Evolutionary conservation across 352 stramenopile genomes (phyloP).

Genomic region (Phytophthora meadii): DNA sequence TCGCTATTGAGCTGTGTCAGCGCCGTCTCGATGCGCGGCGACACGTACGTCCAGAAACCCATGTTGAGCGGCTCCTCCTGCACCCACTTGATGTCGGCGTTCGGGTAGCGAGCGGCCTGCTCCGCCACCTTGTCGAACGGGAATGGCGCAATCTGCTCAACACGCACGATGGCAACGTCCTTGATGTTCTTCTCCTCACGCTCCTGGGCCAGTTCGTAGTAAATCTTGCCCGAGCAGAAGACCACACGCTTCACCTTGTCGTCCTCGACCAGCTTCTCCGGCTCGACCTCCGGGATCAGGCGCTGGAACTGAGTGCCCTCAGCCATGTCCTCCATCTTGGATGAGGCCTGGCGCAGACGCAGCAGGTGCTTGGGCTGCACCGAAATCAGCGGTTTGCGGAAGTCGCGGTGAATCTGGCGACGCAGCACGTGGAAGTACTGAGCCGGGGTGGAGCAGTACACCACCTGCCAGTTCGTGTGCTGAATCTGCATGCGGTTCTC

Average conservation of each 20-base stretch:
- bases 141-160: slow-evolving; percentile 98
- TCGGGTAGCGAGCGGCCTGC: slow-evolving; percentile 88
- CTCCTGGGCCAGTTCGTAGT: slow-evolving; percentile 96
- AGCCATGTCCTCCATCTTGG: slow-evolving; percentile 94
- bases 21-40: slow-evolving; percentile 95
- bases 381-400: slow-evolving; percentile 97
- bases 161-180: slow-evolving; percentile 90
- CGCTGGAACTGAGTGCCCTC: slow-evolving; percentile 93
- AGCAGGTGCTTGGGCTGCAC: slow-evolving; percentile 97
- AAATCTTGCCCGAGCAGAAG: slow-evolving; percentile 97
- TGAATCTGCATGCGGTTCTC: slow-evolving; percentile 98
- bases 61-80: slow-evolving; percentile 98
- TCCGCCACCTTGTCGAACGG: slow-evolving; percentile 96
- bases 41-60: slow-evolving; percentile 95
- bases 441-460: slow-evolving; percentile 95
- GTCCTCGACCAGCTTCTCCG: slow-evolving; percentile 56
- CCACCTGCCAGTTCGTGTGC: slow-evolving; percentile 97
- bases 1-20: slow-evolving; percentile 92
- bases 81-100: slow-evolving; percentile 95
- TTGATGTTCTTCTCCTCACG: slow-evolving; percentile 87
- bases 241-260: slow-evolving; percentile 85
- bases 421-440: slow-evolving; percentile 94
- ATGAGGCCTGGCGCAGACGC: slow-evolving; percentile 91
- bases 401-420: slow-evolving; percentile 96
- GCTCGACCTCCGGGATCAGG: slow-evolving; percentile 86